A percentile compares a stretch with the other conserved stretches of the same genome.
Conservation (phyloP, 2,329 filamentous ascomycete species). For the Claviceps arundinis region DNA sequence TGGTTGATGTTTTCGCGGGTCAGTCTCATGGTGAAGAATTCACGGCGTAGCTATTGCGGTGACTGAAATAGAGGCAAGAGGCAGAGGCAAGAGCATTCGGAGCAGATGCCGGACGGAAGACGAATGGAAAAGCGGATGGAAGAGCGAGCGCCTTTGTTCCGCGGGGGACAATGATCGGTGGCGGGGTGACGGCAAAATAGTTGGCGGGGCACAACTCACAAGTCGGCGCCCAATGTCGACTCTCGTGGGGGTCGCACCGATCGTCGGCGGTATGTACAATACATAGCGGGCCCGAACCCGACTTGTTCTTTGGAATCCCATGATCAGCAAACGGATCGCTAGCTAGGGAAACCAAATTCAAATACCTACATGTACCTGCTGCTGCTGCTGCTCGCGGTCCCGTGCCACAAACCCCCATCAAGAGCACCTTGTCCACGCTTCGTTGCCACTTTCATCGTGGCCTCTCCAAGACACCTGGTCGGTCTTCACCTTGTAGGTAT, state of each 20-base stretch:
- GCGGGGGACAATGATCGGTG: neutral
- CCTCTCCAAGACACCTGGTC: no score
- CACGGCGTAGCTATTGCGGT: constrained; percentile 9
- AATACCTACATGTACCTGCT: no score
- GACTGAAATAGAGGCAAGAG: constrained; percentile 7
- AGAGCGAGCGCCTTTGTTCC: neutral
- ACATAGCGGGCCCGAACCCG: no score
- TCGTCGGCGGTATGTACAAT: neutral
- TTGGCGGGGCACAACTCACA: constrained; percentile 5
- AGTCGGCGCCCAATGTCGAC: constrained; percentile 1
- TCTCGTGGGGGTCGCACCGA: neutral
- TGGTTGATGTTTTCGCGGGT: constrained; percentile 85
- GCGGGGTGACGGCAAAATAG: constrained; percentile 3
- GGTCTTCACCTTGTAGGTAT: no score
- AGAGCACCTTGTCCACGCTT: no score
- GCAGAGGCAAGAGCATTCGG: neutral
- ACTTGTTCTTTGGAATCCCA: no score
- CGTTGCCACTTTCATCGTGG: no score
- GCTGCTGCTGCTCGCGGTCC: no score
- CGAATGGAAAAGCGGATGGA: neutral
- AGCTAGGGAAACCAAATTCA: no score
- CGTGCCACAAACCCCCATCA: no score
- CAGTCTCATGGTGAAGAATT: constrained; percentile 35
- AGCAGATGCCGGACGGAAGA: no score
- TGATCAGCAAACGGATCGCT: no score